A percentile compares a stretch with the other conserved stretches of the same genome.
phyloP scores from a whole-genome alignment of 1,284 basidiomycete genomes.

The Peniophora sp. region DNA sequence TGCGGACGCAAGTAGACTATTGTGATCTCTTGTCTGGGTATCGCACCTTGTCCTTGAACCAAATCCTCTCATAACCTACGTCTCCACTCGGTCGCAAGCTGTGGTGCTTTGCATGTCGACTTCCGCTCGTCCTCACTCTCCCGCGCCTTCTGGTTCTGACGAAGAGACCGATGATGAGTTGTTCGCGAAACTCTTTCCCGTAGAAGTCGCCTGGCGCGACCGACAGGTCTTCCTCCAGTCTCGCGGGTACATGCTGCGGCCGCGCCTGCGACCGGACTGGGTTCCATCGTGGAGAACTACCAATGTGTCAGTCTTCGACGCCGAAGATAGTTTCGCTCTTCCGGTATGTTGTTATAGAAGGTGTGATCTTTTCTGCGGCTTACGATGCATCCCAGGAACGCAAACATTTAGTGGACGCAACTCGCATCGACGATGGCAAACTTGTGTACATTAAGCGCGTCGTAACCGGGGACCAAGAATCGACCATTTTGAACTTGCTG shows the following conservation, averaged over 20 bases:
- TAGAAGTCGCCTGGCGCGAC: background rate
- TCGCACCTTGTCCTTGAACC: no score
- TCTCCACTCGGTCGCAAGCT: no score
- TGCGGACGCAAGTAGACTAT: no score
- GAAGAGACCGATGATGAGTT: background rate
- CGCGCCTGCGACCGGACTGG: background rate
- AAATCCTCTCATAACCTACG: no score
- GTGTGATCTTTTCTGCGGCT: background rate
- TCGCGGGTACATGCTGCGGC: background rate
- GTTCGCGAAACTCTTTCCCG: background rate
- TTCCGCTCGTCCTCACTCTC: no score
- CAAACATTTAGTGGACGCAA: background rate
- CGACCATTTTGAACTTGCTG: background rate
- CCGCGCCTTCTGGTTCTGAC: no score
- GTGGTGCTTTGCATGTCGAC: no score
- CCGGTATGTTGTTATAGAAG: background rate
- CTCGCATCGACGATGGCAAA: background rate
- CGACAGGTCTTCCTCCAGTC: background rate
- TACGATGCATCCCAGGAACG: background rate
- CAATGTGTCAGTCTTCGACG: background rate
- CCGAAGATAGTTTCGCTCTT: background rate
- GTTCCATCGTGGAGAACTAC: background rate
- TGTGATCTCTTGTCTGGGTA: no score
- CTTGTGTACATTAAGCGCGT: conserved; percentile 1
- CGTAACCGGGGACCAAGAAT: background rate